A percentile compares a stretch with the other conserved stretches of the same genome.
Conservation (phyloP, 352 stramenopile species). For the Lagenidium sp. region DNA sequence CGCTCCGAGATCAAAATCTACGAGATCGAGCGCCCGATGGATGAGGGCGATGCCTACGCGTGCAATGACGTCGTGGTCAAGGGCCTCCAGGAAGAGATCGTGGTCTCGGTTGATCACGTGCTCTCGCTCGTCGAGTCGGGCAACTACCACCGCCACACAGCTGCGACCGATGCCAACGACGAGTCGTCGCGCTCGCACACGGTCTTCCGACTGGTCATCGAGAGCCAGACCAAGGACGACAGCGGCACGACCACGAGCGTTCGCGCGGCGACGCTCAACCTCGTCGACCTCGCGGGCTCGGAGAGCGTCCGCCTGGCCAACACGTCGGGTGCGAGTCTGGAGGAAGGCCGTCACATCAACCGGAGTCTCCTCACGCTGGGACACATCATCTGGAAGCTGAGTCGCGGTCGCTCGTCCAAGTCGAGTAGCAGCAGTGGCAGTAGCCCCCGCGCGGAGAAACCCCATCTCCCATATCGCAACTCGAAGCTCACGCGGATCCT, state of each 20-base stretch:
- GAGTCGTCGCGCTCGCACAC: constrained; percentile 72
- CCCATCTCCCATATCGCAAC: constrained; percentile 96
- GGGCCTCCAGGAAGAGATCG: constrained; percentile 73
- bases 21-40: constrained; percentile 43
- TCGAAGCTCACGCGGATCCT: constrained; percentile 98
- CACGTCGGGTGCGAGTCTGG: constrained; percentile 58
- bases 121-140: constrained; percentile 81
- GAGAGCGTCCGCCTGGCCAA: constrained; percentile 81
- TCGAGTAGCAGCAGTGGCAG: constrained; percentile 12
- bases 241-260: constrained; percentile 9
- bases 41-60: constrained; percentile 13
- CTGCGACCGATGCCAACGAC: constrained; percentile 65
- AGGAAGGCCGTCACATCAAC: constrained; percentile 90
- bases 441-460: constrained; percentile 5
- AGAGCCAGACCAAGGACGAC: constrained; percentile 48
- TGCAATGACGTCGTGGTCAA: constrained; percentile 84
- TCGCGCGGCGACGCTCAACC: constrained; percentile 80
- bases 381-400: constrained; percentile 93
- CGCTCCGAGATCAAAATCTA: constrained; percentile 72
- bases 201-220: constrained; percentile 70
- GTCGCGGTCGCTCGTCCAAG: constrained; percentile 27
- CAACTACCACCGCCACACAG: constrained; percentile 68
- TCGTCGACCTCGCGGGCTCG: constrained; percentile 88
- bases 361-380: constrained; percentile 86
- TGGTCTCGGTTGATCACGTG: constrained; percentile 70